phyloP scores from a whole-genome alignment of 805 yeast species.

The Blastobotrys attinorum region DNA sequence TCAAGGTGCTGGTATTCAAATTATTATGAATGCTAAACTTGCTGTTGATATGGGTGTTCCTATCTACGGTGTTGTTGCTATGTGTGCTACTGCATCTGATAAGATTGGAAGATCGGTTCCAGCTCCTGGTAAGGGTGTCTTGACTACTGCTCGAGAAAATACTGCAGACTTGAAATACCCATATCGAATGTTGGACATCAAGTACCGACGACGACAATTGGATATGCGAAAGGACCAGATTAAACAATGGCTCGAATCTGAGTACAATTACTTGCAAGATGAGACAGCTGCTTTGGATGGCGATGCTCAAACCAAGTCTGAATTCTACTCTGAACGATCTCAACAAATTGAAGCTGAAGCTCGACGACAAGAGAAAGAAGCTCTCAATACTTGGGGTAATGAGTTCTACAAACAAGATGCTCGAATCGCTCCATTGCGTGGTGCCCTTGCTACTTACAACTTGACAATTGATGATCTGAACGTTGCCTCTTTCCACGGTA shows the following conservation, averaged over 20 bases:
- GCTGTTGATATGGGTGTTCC: slow-evolving; percentile 99
- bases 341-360: slow-evolving; percentile 86
- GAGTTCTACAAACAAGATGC: slow-evolving; percentile 87
- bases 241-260: slow-evolving; percentile 77
- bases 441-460: slow-evolving; percentile 90
- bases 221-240: slow-evolving; percentile 70
- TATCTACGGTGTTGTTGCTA: slow-evolving; percentile 87
- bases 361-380: slow-evolving; percentile 72
- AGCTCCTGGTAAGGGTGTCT: slow-evolving; percentile 99
- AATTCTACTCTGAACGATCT: slow-evolving; percentile 70
- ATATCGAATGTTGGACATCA: slow-evolving; percentile 75
- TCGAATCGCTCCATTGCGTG: slow-evolving; percentile 93
- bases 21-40: slow-evolving; percentile 88
- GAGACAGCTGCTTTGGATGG: slow-evolving; percentile 52
- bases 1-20: slow-evolving; percentile 98
- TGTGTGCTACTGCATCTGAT: slow-evolving; percentile 95
- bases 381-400: slow-evolving; percentile 92
- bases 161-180: slow-evolving; percentile 73
- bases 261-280: slow-evolving; percentile 58
- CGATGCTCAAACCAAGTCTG: slow-evolving; percentile 36
- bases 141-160: slow-evolving; percentile 95
- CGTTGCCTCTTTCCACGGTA: slow-evolving; percentile 98
- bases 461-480: slow-evolving; percentile 91
- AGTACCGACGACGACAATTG: slow-evolving; percentile 90
- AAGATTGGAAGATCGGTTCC: slow-evolving; percentile 99